Base-by-base conservation (phyloP, 2,329 filamentous ascomycete species). In the Fusarium xyrophilum region DNA sequence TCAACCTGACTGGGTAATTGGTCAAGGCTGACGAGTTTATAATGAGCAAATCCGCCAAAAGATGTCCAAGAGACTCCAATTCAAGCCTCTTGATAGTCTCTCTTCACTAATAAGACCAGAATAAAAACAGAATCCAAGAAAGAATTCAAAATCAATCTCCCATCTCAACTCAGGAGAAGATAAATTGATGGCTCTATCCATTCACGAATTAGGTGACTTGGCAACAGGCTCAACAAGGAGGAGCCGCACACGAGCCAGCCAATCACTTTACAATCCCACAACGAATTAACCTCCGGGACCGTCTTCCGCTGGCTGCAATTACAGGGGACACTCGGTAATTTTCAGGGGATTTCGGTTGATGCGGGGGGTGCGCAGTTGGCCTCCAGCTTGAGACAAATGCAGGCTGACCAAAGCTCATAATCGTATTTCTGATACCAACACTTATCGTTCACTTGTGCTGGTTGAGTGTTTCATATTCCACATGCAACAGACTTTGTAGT, bases 141-240 rank as follows among this genome's bases (percentile, higher is more conserved):
- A 35, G 17, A 39, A 28, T 60, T 23, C 52, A 46, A 42, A 46
- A 21, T 27, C 14, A 54, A 63, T 27, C 39, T n/a, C 21, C 44
- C 43, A 55, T 27, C n/a, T 51, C 23, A 36, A n/a, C 28, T 67
- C 61, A 61, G 63, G 63, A 66, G 63, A 61, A 60, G 36, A 65
- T 63, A 53, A 65, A 65, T 64, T 56, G 46, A 53, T 47, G n/a
- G 33, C 38, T 46, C 54, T 36, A 25, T 54, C 48, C 39, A 42
- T 62, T 28, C 47, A 59, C 38, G 51, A 30, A 51, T 51, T 56
- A 62, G 42, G 35, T 53, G 48, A 40, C 67, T 69, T 69, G 62
- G 67, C 67, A 59, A 44, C 43, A 47, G 63, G 43, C 65, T 53
- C 50, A 67, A 63, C 58, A 55, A 52, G 60, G 50, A 67, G 66